These are phyloP conservation scores for Magnaporthiopsis incrustans DNA, from an alignment of 2,329 filamentous ascomycete species.

Conservation along the genomic window DNA sequence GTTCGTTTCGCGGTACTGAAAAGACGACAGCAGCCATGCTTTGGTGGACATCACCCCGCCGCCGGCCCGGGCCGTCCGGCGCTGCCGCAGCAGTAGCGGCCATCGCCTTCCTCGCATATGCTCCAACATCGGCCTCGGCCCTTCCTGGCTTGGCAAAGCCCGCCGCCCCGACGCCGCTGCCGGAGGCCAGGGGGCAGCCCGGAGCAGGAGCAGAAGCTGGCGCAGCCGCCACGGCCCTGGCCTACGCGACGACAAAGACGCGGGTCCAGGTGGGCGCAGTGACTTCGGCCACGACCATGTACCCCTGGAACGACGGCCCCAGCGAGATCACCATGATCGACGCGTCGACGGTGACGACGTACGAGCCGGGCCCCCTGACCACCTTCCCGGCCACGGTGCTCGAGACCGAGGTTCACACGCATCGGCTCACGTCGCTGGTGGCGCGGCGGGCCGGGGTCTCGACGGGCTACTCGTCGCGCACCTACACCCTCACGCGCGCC, in stretches of 20 bases:
- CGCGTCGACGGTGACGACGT: not conserved
- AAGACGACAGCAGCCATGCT: not conserved
- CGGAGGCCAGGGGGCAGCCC: too few relatives aligned
- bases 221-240: too few relatives aligned
- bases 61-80: too few relatives aligned
- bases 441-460: not conserved
- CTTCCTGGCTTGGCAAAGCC: not conserved
- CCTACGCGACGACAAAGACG: not conserved
- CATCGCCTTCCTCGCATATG: not conserved
- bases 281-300: not conserved
- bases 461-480: not conserved
- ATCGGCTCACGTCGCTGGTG: not conserved
- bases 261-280: not conserved
- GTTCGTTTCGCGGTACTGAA: not conserved
- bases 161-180: too few relatives aligned
- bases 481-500: slow-evolving; percentile 4
- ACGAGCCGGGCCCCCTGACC: too few relatives aligned
- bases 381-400: slow-evolving; percentile 1
- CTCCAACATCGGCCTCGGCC: too few relatives aligned
- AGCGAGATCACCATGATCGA: not conserved
- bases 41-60: too few relatives aligned
- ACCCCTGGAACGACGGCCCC: not conserved
- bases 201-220: too few relatives aligned
- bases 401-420: not conserved
- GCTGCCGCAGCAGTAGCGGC: too few relatives aligned